Conservation (phyloP, 1,139 yeast species). For the Diutina sp. region DNA sequence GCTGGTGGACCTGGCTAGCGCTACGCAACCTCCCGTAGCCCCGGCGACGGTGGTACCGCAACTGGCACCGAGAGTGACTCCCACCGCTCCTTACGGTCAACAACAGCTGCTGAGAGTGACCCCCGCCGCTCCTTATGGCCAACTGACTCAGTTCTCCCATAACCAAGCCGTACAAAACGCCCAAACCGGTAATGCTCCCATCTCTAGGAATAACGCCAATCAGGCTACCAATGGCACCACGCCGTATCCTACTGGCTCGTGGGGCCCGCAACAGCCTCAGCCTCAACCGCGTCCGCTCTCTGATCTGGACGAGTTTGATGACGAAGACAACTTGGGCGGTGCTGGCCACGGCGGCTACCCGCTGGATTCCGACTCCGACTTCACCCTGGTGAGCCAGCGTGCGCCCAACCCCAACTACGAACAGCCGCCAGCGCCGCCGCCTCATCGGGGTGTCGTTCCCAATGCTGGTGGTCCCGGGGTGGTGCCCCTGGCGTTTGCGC, state of each 20-base stretch:
- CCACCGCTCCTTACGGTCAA: not conserved
- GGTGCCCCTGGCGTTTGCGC: not conserved
- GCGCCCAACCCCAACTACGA: not conserved
- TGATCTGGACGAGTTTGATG: slow-evolving; percentile 22
- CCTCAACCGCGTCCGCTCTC: slow-evolving; percentile 37
- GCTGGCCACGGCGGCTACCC: not conserved
- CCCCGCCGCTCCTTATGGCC: not conserved
- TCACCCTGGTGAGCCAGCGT: slow-evolving; percentile 1
- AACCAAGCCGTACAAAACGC: slow-evolving; percentile 15
- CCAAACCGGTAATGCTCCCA: not conserved
- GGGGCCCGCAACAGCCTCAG: slow-evolving; percentile 34
- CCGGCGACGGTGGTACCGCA: not conserved
- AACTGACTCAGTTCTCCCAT: slow-evolving; percentile 3
- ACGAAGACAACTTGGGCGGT: not conserved
- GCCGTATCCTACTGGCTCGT: slow-evolving; percentile 13
- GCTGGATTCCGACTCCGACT: not conserved
- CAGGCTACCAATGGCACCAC: not conserved
- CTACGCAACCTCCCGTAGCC: not conserved
- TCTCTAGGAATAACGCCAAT: not conserved
- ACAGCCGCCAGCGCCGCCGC: not conserved
- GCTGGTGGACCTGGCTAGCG: not conserved
- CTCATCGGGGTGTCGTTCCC: not conserved
- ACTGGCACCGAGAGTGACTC: not conserved
- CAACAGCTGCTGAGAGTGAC: not conserved
- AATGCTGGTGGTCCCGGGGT: not conserved